Conservation (phyloP, 164 flowering plant species). For the Magnolia changhungtana region DNA sequence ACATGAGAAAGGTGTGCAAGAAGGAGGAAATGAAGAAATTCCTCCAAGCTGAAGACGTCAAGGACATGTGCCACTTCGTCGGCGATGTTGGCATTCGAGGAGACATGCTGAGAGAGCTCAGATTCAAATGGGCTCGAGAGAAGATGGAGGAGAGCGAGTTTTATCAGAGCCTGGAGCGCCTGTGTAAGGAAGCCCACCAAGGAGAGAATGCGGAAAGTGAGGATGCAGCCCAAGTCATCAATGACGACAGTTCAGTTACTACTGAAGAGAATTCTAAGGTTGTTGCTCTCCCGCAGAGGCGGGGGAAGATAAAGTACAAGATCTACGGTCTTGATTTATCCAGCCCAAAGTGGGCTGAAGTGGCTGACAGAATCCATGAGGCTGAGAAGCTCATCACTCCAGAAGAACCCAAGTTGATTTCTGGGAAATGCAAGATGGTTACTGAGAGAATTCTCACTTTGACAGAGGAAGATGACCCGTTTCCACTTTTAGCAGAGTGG, state of each 20-base stretch:
- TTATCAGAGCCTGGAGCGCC: conserved; percentile 47
- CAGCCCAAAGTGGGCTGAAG: conserved; percentile 71
- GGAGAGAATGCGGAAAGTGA: conserved; percentile 1
- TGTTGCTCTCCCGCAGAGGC: conserved; percentile 61
- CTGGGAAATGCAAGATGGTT: conserved; percentile 76
- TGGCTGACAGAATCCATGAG: conserved; percentile 66
- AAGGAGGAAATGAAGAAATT: conserved; percentile 81
- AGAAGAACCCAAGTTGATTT: conserved; percentile 63
- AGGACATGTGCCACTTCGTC: conserved; percentile 77
- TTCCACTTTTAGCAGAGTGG: conserved; percentile 68
- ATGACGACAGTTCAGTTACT: conserved; percentile 10
- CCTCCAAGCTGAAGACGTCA: conserved; percentile 64
- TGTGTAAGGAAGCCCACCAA: conserved; percentile 27
- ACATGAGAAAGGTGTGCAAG: conserved; percentile 71
- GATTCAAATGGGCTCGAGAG: conserved; percentile 92
- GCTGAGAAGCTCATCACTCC: conserved; percentile 46
- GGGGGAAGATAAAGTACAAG: conserved; percentile 77
- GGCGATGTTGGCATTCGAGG: conserved; percentile 88
- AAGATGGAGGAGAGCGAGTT: conserved; percentile 77
- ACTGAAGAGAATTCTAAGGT: conserved; percentile 27
- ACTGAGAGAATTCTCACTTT: conserved; percentile 54
- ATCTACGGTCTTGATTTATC: conserved; percentile 95
- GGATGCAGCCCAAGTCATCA: conserved; percentile 3
- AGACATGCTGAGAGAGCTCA: conserved; percentile 79
- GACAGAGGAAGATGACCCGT: conserved; percentile 58